Percentiles rank a stretch among this genome's conserved stretches.
phyloP scores from a whole-genome alignment of 306 rosid genomes.

The Aeschynomene evenia region DNA sequence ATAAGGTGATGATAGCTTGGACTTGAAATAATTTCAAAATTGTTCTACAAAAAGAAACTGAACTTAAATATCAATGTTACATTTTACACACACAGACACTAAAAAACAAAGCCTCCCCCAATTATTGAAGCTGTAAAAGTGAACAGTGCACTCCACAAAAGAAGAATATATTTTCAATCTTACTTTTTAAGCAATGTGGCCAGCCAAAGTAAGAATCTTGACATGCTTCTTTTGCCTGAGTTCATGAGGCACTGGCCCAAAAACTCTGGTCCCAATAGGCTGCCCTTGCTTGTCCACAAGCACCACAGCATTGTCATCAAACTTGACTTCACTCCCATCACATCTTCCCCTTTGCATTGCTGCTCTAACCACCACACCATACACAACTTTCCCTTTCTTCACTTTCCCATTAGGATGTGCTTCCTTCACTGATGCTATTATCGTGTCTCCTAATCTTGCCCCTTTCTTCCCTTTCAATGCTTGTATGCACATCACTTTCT shows the following conservation, averaged over 20 bases:
- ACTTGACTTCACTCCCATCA: slow-evolving; percentile 83
- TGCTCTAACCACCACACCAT: slow-evolving; percentile 69
- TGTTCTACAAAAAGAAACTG: neutral
- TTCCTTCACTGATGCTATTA: slow-evolving; percentile 85
- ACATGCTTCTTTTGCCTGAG: slow-evolving; percentile 69
- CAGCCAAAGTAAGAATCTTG: slow-evolving; percentile 65
- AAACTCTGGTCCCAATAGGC: slow-evolving; percentile 72
- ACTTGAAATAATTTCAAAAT: neutral
- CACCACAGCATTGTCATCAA: slow-evolving; percentile 82
- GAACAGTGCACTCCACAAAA: slow-evolving; percentile 6
- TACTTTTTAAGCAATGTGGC: slow-evolving; percentile 55
- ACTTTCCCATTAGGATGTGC: slow-evolving; percentile 85
- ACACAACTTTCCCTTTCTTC: slow-evolving; percentile 67
- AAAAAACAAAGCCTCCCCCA: neutral
- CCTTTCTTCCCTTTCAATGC: slow-evolving; percentile 85
- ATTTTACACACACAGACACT: neutral
- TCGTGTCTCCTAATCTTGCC: slow-evolving; percentile 86
- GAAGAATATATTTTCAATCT: neutral
- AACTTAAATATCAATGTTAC: neutral
- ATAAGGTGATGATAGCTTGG: neutral
- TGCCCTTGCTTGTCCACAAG: slow-evolving; percentile 79
- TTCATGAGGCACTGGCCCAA: slow-evolving; percentile 74
- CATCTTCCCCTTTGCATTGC: slow-evolving; percentile 78
- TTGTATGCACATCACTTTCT: slow-evolving; percentile 90
- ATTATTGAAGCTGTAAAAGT: neutral